Conservation (phyloP, 2,329 filamentous ascomycete genomes). For the Cladosporium sp. region DNA sequence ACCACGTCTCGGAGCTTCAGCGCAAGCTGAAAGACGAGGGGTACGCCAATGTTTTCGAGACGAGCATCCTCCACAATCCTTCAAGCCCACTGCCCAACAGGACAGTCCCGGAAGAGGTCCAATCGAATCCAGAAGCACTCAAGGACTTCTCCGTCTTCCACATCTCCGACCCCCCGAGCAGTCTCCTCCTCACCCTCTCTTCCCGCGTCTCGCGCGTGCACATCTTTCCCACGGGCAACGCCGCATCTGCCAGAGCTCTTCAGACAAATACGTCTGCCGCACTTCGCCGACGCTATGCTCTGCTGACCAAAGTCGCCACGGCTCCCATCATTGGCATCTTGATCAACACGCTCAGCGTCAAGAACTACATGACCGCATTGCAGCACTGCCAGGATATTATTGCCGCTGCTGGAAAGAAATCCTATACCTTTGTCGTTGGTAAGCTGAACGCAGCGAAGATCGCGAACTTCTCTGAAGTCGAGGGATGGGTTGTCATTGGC, state of each 20-base stretch:
- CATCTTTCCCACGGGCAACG: conserved; percentile 59
- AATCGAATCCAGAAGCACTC: conserved; percentile 45
- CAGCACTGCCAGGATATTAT: conserved; percentile 68
- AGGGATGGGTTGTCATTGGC: conserved; percentile 93
- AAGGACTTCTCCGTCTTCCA: conserved; percentile 73
- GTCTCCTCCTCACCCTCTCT: conserved; percentile 79
- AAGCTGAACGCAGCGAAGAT: conserved; percentile 94
- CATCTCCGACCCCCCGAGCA: conserved; percentile 70
- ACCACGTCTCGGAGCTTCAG: conserved; percentile 60
- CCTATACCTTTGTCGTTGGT: conserved; percentile 91
- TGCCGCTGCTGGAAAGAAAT: conserved; percentile 78
- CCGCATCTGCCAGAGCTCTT: conserved; percentile 30
- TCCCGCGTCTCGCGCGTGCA: conserved; percentile 73
- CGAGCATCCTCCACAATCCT: conserved; percentile 70
- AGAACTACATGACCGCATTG: conserved; percentile 80
- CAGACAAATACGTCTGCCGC: conserved; percentile 48
- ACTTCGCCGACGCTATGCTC: conserved; percentile 80
- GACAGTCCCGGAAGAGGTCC: conserved; percentile 51
- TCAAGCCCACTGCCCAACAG: conserved; percentile 79
- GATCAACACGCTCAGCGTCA: conserved; percentile 89
- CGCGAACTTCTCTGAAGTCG: conserved; percentile 92
- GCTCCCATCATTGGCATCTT: conserved; percentile 85
- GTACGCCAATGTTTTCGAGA: conserved; percentile 65
- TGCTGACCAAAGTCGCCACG: conserved; percentile 72
- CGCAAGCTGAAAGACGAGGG: conserved; percentile 52